phyloP scores from a whole-genome alignment of 2,329 filamentous ascomycete genomes.

The Pseudopithomyces chartarum region DNA sequence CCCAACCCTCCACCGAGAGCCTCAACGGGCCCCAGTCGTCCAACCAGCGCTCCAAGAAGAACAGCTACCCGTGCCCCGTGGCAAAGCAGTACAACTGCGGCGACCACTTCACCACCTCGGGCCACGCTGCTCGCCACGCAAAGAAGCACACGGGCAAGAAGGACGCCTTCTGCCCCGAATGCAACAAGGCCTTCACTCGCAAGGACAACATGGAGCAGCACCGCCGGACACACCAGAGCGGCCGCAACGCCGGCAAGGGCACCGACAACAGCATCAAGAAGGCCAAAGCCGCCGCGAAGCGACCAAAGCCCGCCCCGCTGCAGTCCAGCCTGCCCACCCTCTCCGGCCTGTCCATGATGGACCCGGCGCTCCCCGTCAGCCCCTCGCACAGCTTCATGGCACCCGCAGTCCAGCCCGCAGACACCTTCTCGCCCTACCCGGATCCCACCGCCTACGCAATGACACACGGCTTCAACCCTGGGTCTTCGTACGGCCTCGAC shows the following conservation, averaged over 20 bases:
- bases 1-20: slow-evolving; percentile 14
- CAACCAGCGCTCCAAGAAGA: slow-evolving; percentile 59
- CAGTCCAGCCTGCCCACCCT: slow-evolving; percentile 25
- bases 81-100: slow-evolving; percentile 73
- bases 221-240: slow-evolving; percentile 71
- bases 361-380: slow-evolving; percentile 35
- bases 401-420: slow-evolving; percentile 33
- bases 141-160: slow-evolving; percentile 86
- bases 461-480: slow-evolving; percentile 27
- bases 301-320: slow-evolving; percentile 40
- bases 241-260: slow-evolving; percentile 47
- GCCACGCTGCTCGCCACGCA: slow-evolving; percentile 82
- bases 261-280: slow-evolving; percentile 44
- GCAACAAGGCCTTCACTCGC: slow-evolving; percentile 79
- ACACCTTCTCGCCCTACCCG: slow-evolving; percentile 36
- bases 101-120: slow-evolving; percentile 83
- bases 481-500: slow-evolving; percentile 40
- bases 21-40: slow-evolving; percentile 16
- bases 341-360: slow-evolving; percentile 30
- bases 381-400: slow-evolving; percentile 29
- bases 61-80: slow-evolving; percentile 75
- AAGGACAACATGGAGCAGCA: slow-evolving; percentile 91
- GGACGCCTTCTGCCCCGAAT: slow-evolving; percentile 71
- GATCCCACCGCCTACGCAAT: slow-evolving; percentile 33
- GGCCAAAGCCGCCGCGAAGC: slow-evolving; percentile 38